phyloP scores from a whole-genome alignment of 192 early-diverging fungal genomes.

The Lobosporangium transversale region DNA sequence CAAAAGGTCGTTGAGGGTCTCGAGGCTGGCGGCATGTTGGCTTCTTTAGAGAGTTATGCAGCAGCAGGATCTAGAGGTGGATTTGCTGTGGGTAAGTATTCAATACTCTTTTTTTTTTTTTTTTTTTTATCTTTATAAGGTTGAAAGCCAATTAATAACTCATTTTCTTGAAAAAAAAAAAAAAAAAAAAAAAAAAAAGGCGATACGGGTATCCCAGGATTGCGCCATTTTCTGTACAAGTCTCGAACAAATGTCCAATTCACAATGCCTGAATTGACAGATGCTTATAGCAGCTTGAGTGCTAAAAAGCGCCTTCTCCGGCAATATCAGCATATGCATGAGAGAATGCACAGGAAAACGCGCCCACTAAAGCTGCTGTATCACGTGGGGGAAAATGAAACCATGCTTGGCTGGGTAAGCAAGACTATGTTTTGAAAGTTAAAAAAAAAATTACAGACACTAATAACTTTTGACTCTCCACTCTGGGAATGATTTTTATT shows the following conservation, averaged over 20 bases:
- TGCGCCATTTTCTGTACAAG: conserved; percentile 82
- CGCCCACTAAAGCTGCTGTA: conserved; percentile 66
- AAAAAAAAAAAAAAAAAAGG: conserved; percentile 35
- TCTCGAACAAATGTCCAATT: conserved; percentile 70
- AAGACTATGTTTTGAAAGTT: background rate
- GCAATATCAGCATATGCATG: conserved; percentile 55
- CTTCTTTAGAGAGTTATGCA: conserved; percentile 28
- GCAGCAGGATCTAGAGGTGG: conserved; percentile 38
- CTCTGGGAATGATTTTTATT: background rate
- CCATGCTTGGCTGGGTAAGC: conserved; percentile 73
- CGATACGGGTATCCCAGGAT: conserved; percentile 68
- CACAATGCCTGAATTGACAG: conserved; percentile 66
- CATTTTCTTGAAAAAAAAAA: background rate
- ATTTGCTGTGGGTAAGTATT: conserved; percentile 44
- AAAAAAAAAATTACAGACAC: background rate
- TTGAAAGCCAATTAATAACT: background rate
- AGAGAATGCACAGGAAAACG: conserved; percentile 62
- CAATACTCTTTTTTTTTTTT: background rate
- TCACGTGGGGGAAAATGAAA: conserved; percentile 60
- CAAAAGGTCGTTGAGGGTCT: conserved; percentile 68
- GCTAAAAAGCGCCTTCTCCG: conserved; percentile 63
- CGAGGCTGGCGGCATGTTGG: conserved; percentile 28
- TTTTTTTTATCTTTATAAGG: background rate
- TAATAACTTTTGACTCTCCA: background rate
- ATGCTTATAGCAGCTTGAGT: conserved; percentile 65